Evolutionary conservation across 192 early-diverging fungal genomes (phyloP).

Genomic region (Gaertneriomyces semiglobifer): DNA sequence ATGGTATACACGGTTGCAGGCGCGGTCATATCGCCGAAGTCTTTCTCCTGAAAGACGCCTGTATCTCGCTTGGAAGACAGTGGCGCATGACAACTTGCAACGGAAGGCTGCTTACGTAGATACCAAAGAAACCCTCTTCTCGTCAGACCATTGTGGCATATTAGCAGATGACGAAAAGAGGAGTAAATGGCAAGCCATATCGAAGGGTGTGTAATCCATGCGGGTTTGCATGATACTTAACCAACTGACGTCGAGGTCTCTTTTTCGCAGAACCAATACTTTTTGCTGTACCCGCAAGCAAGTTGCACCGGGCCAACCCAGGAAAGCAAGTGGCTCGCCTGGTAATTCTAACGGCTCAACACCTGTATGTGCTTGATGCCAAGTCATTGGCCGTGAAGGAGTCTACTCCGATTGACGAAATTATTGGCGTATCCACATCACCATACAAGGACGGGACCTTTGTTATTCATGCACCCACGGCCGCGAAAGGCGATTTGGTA

Average conservation of each 20-base stretch:
- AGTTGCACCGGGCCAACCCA: conserved; percentile 17
- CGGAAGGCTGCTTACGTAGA: not conserved
- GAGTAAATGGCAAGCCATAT: not conserved
- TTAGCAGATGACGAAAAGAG: not conserved
- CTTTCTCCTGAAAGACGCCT: not conserved
- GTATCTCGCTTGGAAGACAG: conserved; percentile 5
- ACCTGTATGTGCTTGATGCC: conserved; percentile 2
- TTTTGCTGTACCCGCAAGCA: conserved; percentile 4
- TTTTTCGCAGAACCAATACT: conserved; percentile 1
- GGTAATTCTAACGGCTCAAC: conserved; percentile 5
- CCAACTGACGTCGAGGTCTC: not conserved
- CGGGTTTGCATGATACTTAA: not conserved
- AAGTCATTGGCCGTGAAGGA: conserved; percentile 6
- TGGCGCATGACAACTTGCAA: conserved; percentile 6
- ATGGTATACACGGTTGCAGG: not conserved
- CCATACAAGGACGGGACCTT: conserved; percentile 3
- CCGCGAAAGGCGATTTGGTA: conserved; percentile 12
- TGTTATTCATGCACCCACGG: conserved; percentile 2
- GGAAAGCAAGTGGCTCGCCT: conserved; percentile 1
- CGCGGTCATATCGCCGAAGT: not conserved
- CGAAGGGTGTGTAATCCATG: not conserved
- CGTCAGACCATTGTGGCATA: not conserved
- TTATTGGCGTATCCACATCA: conserved; percentile 9
- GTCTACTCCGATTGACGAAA: not conserved
- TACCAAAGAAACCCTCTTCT: not conserved